These are phyloP conservation scores for Amborella trichopoda DNA, from an alignment of 164 flowering plant genomes.

Conservation along the genomic window DNA sequence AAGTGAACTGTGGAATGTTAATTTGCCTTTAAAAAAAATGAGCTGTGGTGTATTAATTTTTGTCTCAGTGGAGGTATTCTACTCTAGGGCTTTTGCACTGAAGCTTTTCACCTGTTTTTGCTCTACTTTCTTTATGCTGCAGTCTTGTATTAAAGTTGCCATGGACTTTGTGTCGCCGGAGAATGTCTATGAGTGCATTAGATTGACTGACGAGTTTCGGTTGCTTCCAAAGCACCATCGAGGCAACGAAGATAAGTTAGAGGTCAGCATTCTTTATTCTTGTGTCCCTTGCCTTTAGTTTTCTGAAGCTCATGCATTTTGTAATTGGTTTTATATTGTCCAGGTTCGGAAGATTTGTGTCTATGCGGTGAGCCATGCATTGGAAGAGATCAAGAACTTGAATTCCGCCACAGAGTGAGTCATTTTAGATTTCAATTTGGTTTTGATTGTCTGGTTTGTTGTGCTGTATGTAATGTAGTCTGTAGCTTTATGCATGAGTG, in stretches of 20 bases:
- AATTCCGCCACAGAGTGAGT: too few relatives aligned
- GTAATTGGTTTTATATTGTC: not conserved
- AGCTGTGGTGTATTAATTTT: not conserved
- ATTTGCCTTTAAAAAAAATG: too few relatives aligned
- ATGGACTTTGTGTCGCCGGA: constrained; percentile 22
- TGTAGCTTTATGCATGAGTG: too few relatives aligned
- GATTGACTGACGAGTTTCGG: constrained; percentile 18
- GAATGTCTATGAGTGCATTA: constrained; percentile 15
- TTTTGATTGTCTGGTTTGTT: too few relatives aligned
- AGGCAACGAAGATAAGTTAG: constrained; percentile 17
- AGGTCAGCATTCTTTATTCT: constrained; percentile 6
- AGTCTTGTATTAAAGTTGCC: constrained; percentile 22
- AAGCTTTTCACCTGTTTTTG: not conserved
- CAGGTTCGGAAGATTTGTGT: constrained; percentile 11
- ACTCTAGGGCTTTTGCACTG: not conserved
- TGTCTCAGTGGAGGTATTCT: not conserved
- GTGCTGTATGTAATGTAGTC: too few relatives aligned
- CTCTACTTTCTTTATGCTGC: not conserved
- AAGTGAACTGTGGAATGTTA: too few relatives aligned
- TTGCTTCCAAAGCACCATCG: constrained; percentile 14
- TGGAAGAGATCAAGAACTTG: not conserved
- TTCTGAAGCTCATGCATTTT: not conserved
- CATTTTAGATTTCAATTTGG: too few relatives aligned
- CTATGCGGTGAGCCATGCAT: constrained; percentile 3
- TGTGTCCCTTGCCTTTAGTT: not conserved